Conservation (phyloP, 106 monocot species). For the Vanilla planifolia region DNA sequence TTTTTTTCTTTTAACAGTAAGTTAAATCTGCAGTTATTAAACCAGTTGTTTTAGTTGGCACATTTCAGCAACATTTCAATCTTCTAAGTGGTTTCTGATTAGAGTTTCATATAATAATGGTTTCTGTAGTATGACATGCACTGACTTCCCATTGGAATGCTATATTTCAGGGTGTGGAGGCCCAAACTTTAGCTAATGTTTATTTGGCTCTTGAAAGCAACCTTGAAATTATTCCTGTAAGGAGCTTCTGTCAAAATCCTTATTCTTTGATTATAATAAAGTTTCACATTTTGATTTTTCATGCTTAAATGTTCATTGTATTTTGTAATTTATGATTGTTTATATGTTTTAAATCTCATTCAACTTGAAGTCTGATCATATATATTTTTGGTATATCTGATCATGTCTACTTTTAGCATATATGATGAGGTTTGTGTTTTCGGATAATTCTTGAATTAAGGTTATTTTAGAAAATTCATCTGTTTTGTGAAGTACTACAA, state of each 20-base stretch:
- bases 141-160: conserved; percentile 7
- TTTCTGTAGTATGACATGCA: too few species aligned
- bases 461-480: too few species aligned
- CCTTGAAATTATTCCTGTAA: conserved; percentile 93
- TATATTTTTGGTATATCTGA: too few species aligned
- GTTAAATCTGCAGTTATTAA: conserved; percentile 2
- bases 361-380: too few species aligned
- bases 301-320: too few species aligned
- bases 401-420: too few species aligned
- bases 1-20: conserved; percentile 22
- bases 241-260: conserved; percentile 12
- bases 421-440: too few species aligned
- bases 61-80: conserved; percentile 1
- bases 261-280: background rate
- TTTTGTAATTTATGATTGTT: too few species aligned
- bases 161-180: conserved; percentile 86
- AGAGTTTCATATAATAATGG: too few species aligned
- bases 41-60: background rate
- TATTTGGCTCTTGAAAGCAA: conserved; percentile 96
- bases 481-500: too few species aligned
- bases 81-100: background rate
- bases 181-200: conserved; percentile 96
- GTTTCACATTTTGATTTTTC: background rate
- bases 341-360: too few species aligned
- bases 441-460: too few species aligned